Conservation (phyloP, 306 rosid genomes). For the Rosa chinensis region DNA sequence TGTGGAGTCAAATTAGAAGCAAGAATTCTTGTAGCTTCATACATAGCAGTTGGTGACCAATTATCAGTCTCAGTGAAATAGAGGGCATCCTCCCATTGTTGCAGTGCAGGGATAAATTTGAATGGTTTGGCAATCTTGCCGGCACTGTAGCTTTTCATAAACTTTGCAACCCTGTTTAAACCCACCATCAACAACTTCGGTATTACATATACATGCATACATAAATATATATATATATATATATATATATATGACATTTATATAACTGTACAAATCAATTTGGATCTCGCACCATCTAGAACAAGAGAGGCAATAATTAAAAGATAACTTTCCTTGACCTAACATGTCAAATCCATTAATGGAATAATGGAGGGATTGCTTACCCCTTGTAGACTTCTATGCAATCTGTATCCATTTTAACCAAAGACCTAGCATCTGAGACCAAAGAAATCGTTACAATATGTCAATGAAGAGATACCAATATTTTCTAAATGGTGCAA, state of each 20-base stretch:
- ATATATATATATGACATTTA: too few relatives aligned
- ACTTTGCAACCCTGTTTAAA: slow-evolving; percentile 56
- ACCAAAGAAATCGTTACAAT: slow-evolving; percentile 1
- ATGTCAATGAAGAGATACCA: neutral
- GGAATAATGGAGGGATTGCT: neutral
- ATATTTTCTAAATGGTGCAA: too few relatives aligned
- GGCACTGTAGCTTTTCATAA: slow-evolving; percentile 56
- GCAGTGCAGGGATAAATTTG: slow-evolving; percentile 66
- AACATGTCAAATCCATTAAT: neutral
- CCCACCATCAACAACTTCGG: too few relatives aligned
- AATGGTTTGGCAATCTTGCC: slow-evolving; percentile 79
- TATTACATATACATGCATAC: too few relatives aligned
- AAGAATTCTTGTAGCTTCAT: slow-evolving; percentile 77
- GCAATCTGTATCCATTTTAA: slow-evolving; percentile 58
- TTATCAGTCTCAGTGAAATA: slow-evolving; percentile 82
- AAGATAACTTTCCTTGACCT: too few relatives aligned
- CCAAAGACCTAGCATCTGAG: slow-evolving; percentile 66
- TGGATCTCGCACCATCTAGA: too few relatives aligned
- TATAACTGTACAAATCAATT: too few relatives aligned
- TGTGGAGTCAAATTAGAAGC: slow-evolving; percentile 71
- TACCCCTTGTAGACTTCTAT: slow-evolving; percentile 78
- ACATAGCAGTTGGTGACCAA: slow-evolving; percentile 71
- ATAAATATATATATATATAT: too few relatives aligned
- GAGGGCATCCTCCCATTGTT: slow-evolving; percentile 73
- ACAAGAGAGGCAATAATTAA: too few relatives aligned